phyloP scores from a whole-genome alignment of 2,329 filamentous ascomycete genomes.

The Xylaria digitata region DNA sequence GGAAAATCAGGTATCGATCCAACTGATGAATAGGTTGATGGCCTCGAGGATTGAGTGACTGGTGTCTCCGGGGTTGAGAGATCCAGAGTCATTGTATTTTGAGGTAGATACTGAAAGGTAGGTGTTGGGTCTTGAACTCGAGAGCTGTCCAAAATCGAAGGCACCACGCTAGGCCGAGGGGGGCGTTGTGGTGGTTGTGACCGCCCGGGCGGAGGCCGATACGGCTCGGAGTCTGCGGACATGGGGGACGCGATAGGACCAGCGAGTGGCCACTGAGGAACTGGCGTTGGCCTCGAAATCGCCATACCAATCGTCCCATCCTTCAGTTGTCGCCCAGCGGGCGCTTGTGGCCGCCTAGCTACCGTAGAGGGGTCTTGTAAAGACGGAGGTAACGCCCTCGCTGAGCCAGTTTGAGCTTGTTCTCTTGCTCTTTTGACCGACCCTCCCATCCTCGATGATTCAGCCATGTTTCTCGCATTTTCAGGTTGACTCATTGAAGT shows the following conservation, averaged over 20 bases:
- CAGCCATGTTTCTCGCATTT: constrained; percentile 66
- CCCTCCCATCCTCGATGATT: constrained; percentile 56
- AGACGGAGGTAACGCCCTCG: constrained; percentile 47
- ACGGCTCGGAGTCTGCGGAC: constrained; percentile 53
- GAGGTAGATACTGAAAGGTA: constrained; percentile 61
- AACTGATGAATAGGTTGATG: constrained; percentile 64
- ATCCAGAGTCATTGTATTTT: constrained; percentile 53
- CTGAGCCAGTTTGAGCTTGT: constrained; percentile 58
- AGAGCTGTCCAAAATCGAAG: constrained; percentile 68
- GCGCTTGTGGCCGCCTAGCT: constrained; percentile 52
- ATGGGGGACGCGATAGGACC: constrained; percentile 46
- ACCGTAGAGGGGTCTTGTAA: constrained; percentile 48
- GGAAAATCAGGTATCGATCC: constrained; percentile 71
- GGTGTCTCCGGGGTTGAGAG: constrained; percentile 60
- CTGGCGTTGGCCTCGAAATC: constrained; percentile 61
- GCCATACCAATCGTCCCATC: constrained; percentile 56
- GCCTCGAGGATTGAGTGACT: constrained; percentile 61
- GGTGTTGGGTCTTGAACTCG: constrained; percentile 67
- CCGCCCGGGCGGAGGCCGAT: constrained; percentile 63
- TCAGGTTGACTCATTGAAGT: constrained; percentile 66
- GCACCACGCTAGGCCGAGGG: constrained; percentile 68
- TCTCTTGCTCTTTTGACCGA: constrained; percentile 68
- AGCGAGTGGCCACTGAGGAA: constrained; percentile 54
- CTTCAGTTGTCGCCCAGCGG: constrained; percentile 51
- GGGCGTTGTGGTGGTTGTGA: constrained; percentile 67